These are phyloP conservation scores for Endothia cerciana DNA, from an alignment of 2,329 filamentous ascomycete species.

Conservation along the genomic window DNA sequence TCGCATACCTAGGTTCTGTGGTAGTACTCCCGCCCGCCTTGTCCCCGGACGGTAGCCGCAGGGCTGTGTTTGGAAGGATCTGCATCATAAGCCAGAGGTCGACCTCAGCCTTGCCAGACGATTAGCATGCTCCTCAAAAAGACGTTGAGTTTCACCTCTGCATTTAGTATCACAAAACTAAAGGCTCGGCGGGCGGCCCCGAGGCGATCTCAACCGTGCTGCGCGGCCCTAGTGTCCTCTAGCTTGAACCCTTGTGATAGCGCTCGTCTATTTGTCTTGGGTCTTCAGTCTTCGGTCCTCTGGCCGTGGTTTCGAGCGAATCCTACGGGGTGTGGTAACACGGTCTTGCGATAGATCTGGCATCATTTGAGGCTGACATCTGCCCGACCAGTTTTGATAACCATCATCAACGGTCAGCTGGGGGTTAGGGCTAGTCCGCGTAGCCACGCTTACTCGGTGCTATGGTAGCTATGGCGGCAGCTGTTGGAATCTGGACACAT, in stretches of 20 bases:
- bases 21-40: neutral
- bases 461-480: neutral
- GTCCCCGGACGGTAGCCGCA: neutral
- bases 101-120: neutral
- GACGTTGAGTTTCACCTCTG: neutral
- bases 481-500: neutral
- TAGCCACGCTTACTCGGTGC: too few species aligned
- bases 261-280: neutral
- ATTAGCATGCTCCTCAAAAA: neutral
- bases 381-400: neutral
- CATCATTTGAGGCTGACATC: neutral
- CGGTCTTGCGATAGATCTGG: neutral
- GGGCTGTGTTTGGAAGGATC: neutral
- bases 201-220: neutral
- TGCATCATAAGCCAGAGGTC: neutral
- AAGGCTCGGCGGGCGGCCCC: neutral
- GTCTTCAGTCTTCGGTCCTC: neutral
- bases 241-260: neutral
- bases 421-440: neutral
- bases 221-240: neutral
- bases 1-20: too few species aligned
- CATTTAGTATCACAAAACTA: neutral
- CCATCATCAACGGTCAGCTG: neutral
- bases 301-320: neutral
- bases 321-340: slow-evolving; percentile 1